Base-by-base conservation (phyloP, 257 asterid species). In the Solanum arcanum region DNA sequence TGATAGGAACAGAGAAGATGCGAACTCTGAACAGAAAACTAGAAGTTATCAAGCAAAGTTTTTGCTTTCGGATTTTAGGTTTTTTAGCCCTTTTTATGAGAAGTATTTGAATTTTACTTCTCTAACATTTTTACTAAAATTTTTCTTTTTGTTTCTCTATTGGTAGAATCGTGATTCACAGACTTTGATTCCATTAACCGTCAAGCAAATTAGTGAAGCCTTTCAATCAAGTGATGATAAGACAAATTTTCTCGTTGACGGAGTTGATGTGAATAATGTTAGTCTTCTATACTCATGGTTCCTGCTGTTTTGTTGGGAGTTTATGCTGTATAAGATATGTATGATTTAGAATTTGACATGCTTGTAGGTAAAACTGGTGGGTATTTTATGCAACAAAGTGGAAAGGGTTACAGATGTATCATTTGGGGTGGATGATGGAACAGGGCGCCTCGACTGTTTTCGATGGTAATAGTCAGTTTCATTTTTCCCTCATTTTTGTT, bases 391-490 rank as follows among this genome's bases (percentile, higher is more conserved):
- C 69, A 93, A 91, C 80, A 97, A 93, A 91, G 47, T 89, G n/a
- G 98, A 93, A 76, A 91, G 92, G 88, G 87, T 92, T 70, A 94
- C 98, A 86, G 98, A 94, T 84, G 90, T 95, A 89, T 87, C 95
- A 23, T 95, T 97, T 73, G 89, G 90, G 78, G 90, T 97, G 74
- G 98, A 97, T 91, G 99, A 97, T 91, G 98, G 98, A 84, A 94
- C 98, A 59, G 98, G 99, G 25, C 93, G 98, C 62, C 87, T 95
- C 49, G 92, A 90, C 82, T 97, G 98, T 89, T 91, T 75, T 46
- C 88, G 96, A 94, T 97, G 98, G 99, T 95, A 87, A 64, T 25
- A 15, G 3, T 29, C 46, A 81, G 69, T 49, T 81, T 31, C 12
- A 2, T 49, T 49, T 81, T 49, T 0, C 16, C 59, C 18, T 49